Evolutionary conservation across 2,329 filamentous ascomycete species (phyloP).

Genomic region (Penicillium sclerotiorum): DNA sequence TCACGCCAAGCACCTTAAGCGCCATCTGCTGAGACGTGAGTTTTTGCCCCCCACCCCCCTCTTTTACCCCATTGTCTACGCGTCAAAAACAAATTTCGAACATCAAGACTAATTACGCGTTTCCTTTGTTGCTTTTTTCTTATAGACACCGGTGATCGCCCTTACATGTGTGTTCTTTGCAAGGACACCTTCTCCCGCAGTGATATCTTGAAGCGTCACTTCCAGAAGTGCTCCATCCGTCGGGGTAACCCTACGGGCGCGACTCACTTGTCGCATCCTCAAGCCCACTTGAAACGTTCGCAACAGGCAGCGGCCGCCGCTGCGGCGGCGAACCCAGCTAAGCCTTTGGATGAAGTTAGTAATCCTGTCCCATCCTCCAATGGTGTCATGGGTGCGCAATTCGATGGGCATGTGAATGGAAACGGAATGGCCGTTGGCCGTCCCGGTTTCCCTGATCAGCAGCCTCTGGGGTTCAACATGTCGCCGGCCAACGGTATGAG

Average conservation of each 20-base stretch:
- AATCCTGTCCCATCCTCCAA: conserved; percentile 47
- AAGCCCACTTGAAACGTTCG: conserved; percentile 81
- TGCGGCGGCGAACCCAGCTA: conserved; percentile 45
- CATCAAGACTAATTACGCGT: conserved; percentile 26
- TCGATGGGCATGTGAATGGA: conserved; percentile 47
- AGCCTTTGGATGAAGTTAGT: conserved; percentile 50
- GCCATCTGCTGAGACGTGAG: conserved; percentile 94
- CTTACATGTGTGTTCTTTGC: conserved; percentile 97
- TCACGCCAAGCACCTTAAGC: conserved; percentile 95
- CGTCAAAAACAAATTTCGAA: too few relatives aligned
- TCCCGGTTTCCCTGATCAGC: conserved; percentile 45
- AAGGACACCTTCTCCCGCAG: conserved; percentile 97
- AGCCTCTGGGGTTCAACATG: conserved; percentile 47
- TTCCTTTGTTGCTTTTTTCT: conserved; percentile 7
- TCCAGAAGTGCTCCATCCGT: conserved; percentile 97
- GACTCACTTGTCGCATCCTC: conserved; percentile 90
- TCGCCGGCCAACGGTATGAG: conserved; percentile 46
- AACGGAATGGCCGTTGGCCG: conserved; percentile 42
- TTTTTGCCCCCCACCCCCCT: conserved; percentile 33
- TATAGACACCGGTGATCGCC: conserved; percentile 91
- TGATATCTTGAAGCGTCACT: conserved; percentile 98
- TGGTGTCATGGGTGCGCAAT: conserved; percentile 46
- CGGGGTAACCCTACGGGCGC: conserved; percentile 94
- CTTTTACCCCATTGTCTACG: too few relatives aligned
- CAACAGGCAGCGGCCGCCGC: conserved; percentile 36